A percentile compares a stretch with the other conserved stretches of the same genome.
These are phyloP conservation scores for Cordia subcordata DNA, from an alignment of 257 asterid species.

Conservation along the genomic window DNA sequence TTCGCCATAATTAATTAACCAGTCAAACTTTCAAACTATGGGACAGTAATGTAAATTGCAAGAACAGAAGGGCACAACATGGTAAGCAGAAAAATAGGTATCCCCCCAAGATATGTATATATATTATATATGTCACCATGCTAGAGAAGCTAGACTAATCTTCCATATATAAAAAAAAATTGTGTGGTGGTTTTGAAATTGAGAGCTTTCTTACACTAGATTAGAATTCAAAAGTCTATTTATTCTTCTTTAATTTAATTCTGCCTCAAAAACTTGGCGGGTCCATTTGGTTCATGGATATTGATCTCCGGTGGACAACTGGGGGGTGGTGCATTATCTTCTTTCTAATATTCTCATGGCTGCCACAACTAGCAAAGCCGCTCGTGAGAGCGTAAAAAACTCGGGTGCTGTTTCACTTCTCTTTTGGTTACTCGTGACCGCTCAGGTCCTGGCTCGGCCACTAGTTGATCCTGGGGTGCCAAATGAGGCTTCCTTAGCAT, in stretches of 20 bases:
- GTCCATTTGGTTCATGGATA: constrained; percentile 76
- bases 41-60: constrained; percentile 27
- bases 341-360: constrained; percentile 18
- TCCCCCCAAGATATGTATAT: constrained; percentile 36
- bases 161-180: constrained; percentile 15
- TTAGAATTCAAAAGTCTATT: constrained; percentile 11
- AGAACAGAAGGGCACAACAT: constrained; percentile 23
- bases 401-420: constrained; percentile 21
- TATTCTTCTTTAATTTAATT: not conserved
- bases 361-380: no score
- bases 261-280: constrained; percentile 31
- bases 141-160: constrained; percentile 7
- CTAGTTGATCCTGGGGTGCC: constrained; percentile 14
- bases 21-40: not conserved
- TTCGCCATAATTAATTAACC: not conserved
- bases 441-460: constrained; percentile 2
- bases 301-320: constrained; percentile 48
- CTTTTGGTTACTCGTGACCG: constrained; percentile 22
- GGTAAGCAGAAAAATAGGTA: constrained; percentile 25
- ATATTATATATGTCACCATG: constrained; percentile 16
- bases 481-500: constrained; percentile 13
- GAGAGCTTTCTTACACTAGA: constrained; percentile 15
- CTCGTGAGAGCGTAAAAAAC: constrained; percentile 33
- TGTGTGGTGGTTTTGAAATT: constrained; percentile 29
- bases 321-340: constrained; percentile 61